A percentile compares a stretch with the other conserved stretches of the same genome.
These are phyloP conservation scores for Meripilus lineatus DNA, from an alignment of 1,284 basidiomycete genomes.

Conservation along the genomic window DNA sequence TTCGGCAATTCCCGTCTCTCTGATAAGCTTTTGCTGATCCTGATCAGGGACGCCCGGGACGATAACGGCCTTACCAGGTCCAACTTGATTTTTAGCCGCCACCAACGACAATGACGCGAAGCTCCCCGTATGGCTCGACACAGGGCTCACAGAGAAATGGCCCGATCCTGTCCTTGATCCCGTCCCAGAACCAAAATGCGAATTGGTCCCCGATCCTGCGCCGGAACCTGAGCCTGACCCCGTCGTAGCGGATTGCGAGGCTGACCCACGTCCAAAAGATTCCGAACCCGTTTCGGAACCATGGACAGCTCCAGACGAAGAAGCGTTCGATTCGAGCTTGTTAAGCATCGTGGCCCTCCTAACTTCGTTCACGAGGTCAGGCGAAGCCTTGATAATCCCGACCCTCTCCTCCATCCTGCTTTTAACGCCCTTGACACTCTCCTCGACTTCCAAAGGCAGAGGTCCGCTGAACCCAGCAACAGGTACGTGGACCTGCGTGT, in stretches of 20 bases:
- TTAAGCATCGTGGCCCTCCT: slow-evolving; percentile 16
- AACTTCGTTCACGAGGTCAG: slow-evolving; percentile 21
- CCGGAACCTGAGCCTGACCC: not conserved
- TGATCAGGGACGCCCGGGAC: not conserved
- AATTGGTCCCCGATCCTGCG: not conserved
- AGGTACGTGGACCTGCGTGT: slow-evolving; percentile 23
- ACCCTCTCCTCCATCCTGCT: not conserved
- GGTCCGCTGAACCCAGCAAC: slow-evolving; percentile 20
- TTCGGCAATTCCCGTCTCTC: not conserved
- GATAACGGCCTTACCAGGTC: not conserved
- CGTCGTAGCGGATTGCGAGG: not conserved
- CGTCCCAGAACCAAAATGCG: not conserved
- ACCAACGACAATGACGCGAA: not conserved
- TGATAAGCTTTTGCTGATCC: not conserved
- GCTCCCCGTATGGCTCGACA: slow-evolving; percentile 1
- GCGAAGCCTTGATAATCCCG: slow-evolving; percentile 17
- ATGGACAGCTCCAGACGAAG: not conserved
- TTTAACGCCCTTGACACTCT: not conserved
- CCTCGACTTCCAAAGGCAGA: slow-evolving; percentile 24
- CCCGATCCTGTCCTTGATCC: not conserved
- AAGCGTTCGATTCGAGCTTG: slow-evolving; percentile 7
- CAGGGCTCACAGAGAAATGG: not conserved
- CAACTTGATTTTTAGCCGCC: not conserved
- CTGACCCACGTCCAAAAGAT: not conserved
- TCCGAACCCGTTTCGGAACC: not conserved